phyloP scores from a whole-genome alignment of 148 eudicot species.

The Pharnaceum exiguum region DNA sequence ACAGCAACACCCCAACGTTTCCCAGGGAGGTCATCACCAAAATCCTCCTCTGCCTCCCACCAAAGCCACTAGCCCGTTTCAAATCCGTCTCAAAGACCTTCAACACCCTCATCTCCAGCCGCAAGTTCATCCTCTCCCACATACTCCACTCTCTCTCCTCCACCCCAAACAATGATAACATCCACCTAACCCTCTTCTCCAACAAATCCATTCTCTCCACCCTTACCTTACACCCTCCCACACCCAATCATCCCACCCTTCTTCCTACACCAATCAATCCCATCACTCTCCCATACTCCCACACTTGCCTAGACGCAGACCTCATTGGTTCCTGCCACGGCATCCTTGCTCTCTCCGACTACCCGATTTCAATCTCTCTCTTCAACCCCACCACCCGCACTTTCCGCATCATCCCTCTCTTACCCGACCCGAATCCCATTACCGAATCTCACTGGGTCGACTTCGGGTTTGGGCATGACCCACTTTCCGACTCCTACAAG shows the following conservation, averaged over 20 bases:
- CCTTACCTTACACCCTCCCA: neutral
- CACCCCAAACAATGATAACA: no score
- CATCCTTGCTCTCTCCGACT: neutral
- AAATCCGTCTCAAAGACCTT: slow-evolving; percentile 3
- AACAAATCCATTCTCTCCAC: neutral
- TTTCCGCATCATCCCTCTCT: neutral
- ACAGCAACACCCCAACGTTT: neutral
- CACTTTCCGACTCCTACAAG: neutral
- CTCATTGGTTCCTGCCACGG: slow-evolving; percentile 6
- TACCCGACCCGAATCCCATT: neutral
- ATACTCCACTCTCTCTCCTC: no score
- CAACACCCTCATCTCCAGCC: neutral
- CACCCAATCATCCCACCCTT: neutral
- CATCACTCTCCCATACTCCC: neutral
- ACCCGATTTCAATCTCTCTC: neutral
- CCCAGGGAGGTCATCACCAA: slow-evolving; percentile 1
- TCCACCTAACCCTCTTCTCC: neutral
- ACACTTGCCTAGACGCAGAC: no score
- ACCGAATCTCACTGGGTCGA: neutral
- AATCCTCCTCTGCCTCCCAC: neutral
- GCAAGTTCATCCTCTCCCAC: neutral
- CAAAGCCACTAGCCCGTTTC: slow-evolving; percentile 12
- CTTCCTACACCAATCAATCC: neutral
- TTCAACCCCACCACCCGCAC: neutral
- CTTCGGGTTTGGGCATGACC: slow-evolving; percentile 5